phyloP scores from a whole-genome alignment of 768 basidiomycete genomes.

The Hypholoma fasciculare region DNA sequence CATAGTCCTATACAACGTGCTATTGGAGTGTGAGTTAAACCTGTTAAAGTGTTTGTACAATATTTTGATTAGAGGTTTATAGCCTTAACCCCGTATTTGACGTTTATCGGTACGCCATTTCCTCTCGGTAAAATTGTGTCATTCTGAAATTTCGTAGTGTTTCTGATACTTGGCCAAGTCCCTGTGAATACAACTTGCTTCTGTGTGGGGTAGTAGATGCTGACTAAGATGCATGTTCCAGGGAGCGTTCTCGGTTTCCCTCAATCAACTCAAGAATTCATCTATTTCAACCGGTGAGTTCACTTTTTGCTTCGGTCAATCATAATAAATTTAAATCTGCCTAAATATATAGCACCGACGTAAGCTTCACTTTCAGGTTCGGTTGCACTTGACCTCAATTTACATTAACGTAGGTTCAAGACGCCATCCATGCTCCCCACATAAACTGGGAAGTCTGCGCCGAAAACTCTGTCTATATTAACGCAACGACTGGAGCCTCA shows the following conservation, averaged over 20 bases:
- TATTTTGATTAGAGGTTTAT: not conserved
- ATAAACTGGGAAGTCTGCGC: slow-evolving; percentile 60
- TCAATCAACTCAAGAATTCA: slow-evolving; percentile 54
- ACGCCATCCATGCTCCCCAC: slow-evolving; percentile 66
- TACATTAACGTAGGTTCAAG: slow-evolving; percentile 34
- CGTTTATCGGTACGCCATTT: slow-evolving; percentile 42
- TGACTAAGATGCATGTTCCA: slow-evolving; percentile 7
- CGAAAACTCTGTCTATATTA: slow-evolving; percentile 50
- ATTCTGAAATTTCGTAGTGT: slow-evolving; percentile 27
- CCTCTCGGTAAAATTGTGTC: not conserved
- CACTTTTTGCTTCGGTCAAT: not conserved
- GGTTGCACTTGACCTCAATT: not conserved
- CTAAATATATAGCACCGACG: slow-evolving; percentile 6
- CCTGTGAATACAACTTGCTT: slow-evolving; percentile 30
- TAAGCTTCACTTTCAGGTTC: not conserved
- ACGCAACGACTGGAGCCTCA: slow-evolving; percentile 33
- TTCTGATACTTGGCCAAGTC: slow-evolving; percentile 51
- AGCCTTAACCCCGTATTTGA: slow-evolving; percentile 60
- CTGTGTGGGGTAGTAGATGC: not conserved
- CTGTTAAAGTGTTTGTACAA: not conserved
- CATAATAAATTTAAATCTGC: not conserved
- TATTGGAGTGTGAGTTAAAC: slow-evolving; percentile 40
- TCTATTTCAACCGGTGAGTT: slow-evolving; percentile 52
- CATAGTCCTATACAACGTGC: slow-evolving; percentile 51
- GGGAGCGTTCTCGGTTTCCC: slow-evolving; percentile 72